Conservation (phyloP, 345 rosid species). For the Clarkia xantiana region DNA sequence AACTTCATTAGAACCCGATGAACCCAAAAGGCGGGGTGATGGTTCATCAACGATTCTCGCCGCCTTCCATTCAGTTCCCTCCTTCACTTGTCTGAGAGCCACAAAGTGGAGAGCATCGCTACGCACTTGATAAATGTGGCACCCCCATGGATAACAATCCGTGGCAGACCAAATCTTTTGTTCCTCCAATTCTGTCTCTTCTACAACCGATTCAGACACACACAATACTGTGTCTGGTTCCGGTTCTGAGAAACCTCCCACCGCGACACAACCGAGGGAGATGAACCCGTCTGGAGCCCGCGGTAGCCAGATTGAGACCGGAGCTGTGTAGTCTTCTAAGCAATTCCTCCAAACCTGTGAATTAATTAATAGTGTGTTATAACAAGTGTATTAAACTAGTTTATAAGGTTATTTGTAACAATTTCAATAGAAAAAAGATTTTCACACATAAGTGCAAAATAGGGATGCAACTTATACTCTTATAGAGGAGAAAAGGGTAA, state of each 20-base stretch:
- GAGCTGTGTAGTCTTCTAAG: constrained; percentile 45
- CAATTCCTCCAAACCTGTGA: constrained; percentile 93
- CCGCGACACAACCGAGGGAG: constrained; percentile 65
- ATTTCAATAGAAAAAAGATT: too few species aligned
- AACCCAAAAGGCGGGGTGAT: neutral
- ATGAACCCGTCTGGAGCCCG: constrained; percentile 75
- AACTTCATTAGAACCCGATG: constrained; percentile 17
- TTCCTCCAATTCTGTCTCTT: constrained; percentile 69
- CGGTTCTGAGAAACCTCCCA: constrained; percentile 59
- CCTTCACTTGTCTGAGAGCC: constrained; percentile 61
- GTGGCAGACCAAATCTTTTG: constrained; percentile 79
- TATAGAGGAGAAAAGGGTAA: too few species aligned
- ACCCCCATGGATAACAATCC: constrained; percentile 84
- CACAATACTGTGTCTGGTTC: constrained; percentile 41
- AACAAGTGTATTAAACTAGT: neutral
- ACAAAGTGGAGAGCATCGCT: constrained; percentile 86
- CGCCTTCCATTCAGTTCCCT: constrained; percentile 66
- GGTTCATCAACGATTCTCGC: constrained; percentile 46
- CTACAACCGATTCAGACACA: constrained; percentile 48
- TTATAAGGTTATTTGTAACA: too few species aligned
- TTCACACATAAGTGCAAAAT: too few species aligned
- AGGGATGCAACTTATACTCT: too few species aligned
- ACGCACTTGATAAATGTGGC: constrained; percentile 71
- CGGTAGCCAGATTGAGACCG: constrained; percentile 86
- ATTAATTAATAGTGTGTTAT: neutral